Evolutionary conservation across 257 asterid genomes (phyloP).

Genomic region (Vinca minor): DNA sequence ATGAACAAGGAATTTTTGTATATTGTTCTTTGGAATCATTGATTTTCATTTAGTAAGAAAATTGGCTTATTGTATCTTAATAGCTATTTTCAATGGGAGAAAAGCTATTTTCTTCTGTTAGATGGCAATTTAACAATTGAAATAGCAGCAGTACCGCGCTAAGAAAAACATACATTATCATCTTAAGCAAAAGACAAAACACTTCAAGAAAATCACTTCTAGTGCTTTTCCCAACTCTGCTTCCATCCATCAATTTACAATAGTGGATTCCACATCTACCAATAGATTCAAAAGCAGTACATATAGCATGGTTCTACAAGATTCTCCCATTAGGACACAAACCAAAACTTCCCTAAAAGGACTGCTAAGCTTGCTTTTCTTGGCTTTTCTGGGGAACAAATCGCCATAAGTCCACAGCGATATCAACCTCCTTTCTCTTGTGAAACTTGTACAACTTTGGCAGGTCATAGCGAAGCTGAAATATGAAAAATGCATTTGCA

Average conservation of each 20-base stretch:
- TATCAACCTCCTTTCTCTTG: slow-evolving; percentile 90
- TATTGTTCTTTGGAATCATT: slow-evolving; percentile 3
- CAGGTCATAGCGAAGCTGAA: slow-evolving; percentile 79
- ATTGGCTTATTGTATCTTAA: too few species aligned
- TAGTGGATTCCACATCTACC: not conserved
- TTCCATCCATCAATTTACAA: not conserved
- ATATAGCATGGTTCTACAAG: not conserved
- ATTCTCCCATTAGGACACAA: not conserved
- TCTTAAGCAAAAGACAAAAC: too few species aligned
- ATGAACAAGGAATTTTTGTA: slow-evolving; percentile 1
- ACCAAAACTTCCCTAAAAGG: not conserved
- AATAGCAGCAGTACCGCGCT: too few species aligned
- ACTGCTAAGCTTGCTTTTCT: not conserved
- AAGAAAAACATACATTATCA: too few species aligned
- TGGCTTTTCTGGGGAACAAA: slow-evolving; percentile 51
- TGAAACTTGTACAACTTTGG: slow-evolving; percentile 92
- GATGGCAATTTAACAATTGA: too few species aligned
- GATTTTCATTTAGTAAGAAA: not conserved
- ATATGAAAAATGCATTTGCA: slow-evolving; percentile 2
- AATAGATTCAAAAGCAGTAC: not conserved
- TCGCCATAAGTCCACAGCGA: slow-evolving; percentile 96
- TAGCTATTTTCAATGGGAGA: too few species aligned
- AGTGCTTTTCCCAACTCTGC: too few species aligned
- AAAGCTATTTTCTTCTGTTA: too few species aligned
- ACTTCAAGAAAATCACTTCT: not conserved